phyloP scores from a whole-genome alignment of 2,329 filamentous ascomycete genomes.

The Alternaria sp. region DNA sequence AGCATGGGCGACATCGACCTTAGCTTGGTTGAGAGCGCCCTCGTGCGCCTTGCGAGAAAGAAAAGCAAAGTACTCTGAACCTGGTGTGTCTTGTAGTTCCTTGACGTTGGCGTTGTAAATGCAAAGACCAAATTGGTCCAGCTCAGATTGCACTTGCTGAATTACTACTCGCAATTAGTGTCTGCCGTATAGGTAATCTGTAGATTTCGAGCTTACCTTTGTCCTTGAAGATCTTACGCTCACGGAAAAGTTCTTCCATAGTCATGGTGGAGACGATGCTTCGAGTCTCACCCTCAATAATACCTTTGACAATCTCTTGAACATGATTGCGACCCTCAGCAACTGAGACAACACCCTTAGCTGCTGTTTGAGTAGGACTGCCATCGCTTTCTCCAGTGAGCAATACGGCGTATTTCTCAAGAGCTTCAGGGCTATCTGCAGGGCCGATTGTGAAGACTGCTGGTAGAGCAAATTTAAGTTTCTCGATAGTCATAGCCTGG shows the following conservation, averaged over 20 bases:
- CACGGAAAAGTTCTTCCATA: constrained; percentile 90
- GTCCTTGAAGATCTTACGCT: constrained; percentile 78
- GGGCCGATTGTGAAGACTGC: constrained; percentile 89
- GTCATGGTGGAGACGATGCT: constrained; percentile 87
- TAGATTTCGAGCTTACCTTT: constrained; percentile 48
- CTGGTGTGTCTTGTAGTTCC: constrained; percentile 82
- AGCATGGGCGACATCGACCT: constrained; percentile 67
- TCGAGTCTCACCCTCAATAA: constrained; percentile 87
- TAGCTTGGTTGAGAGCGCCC: constrained; percentile 82
- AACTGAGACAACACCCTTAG: constrained; percentile 51
- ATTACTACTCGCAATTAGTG: constrained; percentile 49
- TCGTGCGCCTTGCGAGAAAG: constrained; percentile 85
- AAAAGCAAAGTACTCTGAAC: constrained; percentile 83
- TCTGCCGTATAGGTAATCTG: neutral
- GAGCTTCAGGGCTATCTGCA: constrained; percentile 71
- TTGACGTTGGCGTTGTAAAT: constrained; percentile 79
- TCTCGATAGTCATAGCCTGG: constrained; percentile 89
- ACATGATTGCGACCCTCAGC: constrained; percentile 69
- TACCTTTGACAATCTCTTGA: constrained; percentile 85
- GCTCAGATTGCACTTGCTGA: constrained; percentile 75
- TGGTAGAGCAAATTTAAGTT: constrained; percentile 81
- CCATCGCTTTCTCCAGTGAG: constrained; percentile 70
- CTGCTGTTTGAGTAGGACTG: constrained; percentile 44
- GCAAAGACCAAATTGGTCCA: constrained; percentile 78
- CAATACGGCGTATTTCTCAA: constrained; percentile 84